Percentiles rank a stretch among this genome's conserved stretches.
Conservation (phyloP, 2,329 filamentous ascomycete species). For the Alternaria sp. region DNA sequence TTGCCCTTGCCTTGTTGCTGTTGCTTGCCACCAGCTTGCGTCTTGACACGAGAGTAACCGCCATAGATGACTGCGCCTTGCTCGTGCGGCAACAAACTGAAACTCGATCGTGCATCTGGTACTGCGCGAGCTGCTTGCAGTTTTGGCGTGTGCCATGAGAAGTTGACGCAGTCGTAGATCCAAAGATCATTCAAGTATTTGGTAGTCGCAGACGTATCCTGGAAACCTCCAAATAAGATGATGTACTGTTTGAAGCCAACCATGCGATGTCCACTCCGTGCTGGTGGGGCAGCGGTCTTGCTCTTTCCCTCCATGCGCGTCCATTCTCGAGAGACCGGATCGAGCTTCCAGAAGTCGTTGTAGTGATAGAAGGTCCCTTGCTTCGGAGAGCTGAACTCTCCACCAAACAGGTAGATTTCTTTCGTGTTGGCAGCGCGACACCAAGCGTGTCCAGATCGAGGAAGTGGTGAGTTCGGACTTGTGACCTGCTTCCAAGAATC, state of each 20-base stretch:
- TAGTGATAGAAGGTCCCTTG: conserved; percentile 99
- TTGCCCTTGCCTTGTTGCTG: conserved; percentile 55
- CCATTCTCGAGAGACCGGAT: conserved; percentile 87
- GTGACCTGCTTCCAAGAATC: conserved; percentile 93
- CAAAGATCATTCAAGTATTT: conserved; percentile 93
- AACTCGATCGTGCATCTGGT: conserved; percentile 89
- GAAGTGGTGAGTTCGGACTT: conserved; percentile 88
- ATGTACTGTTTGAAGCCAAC: conserved; percentile 98
- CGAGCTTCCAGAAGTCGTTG: conserved; percentile 96
- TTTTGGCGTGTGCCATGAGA: conserved; percentile 79
- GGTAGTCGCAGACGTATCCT: conserved; percentile 93
- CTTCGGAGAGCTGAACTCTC: conserved; percentile 95
- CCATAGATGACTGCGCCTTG: conserved; percentile 88
- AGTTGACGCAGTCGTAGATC: conserved; percentile 92
- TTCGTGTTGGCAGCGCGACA: conserved; percentile 85
- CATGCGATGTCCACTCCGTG: conserved; percentile 92
- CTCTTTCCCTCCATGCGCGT: conserved; percentile 82
- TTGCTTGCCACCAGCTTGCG: conserved; percentile 64
- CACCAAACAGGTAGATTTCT: conserved; percentile 90
- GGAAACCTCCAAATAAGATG: conserved; percentile 93
- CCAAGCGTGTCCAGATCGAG: conserved; percentile 93
- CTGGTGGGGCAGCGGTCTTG: conserved; percentile 79
- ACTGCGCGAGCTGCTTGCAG: conserved; percentile 81
- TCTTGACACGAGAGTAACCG: conserved; percentile 91
- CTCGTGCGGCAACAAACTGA: conserved; percentile 90